Conservation (phyloP, 345 rosid species). For the Punica granatum region DNA sequence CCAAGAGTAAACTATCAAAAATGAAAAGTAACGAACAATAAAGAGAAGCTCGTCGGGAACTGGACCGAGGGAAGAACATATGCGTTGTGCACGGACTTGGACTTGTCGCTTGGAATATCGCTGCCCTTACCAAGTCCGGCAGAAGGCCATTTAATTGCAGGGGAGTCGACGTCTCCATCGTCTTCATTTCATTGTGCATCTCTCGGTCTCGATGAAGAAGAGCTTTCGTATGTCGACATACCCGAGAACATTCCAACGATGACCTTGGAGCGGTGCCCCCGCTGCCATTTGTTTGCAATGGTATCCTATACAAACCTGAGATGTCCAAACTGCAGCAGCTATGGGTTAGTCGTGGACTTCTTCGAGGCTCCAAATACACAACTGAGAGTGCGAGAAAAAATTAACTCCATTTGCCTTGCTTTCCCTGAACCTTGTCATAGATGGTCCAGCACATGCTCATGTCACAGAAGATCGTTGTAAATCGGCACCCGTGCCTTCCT, state of each 20-base stretch:
- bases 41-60: constrained; percentile 1
- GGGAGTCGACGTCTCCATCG: neutral
- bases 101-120: constrained; percentile 13
- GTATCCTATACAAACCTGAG: constrained; percentile 19
- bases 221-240: neutral
- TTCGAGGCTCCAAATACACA: neutral
- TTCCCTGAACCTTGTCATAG: neutral
- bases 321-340: constrained; percentile 24
- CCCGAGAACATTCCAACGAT: constrained; percentile 9
- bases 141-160: neutral
- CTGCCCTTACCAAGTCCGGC: constrained; percentile 1
- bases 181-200: neutral
- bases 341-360: constrained; percentile 15
- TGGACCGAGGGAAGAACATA: neutral
- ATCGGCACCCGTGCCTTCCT: neutral
- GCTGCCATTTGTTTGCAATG: constrained; percentile 29
- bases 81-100: neutral
- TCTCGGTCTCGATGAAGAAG: neutral
- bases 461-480: neutral
- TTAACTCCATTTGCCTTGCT: neutral
- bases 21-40: no score
- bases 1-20: no score
- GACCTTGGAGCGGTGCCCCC: constrained; percentile 25
- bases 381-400: constrained; percentile 4
- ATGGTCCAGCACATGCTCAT: neutral